Conservation (phyloP, 805 yeast species). For the Monosporozyma unispora region DNA sequence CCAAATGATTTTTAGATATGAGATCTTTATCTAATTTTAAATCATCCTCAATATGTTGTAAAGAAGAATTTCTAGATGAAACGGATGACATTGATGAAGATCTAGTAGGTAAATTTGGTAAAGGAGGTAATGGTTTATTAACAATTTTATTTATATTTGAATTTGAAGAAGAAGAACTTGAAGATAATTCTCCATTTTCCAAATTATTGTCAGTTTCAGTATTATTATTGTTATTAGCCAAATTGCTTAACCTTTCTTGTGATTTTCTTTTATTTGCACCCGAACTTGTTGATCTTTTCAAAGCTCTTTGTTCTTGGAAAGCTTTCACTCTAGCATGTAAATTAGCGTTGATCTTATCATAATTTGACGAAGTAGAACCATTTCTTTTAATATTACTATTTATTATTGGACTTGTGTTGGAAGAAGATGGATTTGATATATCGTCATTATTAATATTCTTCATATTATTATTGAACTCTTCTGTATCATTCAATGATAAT, state of each 20-base stretch:
- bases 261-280: slow-evolving; percentile 15
- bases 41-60: not conserved
- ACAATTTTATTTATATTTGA: slow-evolving; percentile 22
- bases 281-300: slow-evolving; percentile 31
- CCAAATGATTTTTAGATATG: not conserved
- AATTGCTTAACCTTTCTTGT: slow-evolving; percentile 1
- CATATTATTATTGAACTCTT: not conserved
- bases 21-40: not conserved
- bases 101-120: slow-evolving; percentile 20
- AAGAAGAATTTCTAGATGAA: not conserved
- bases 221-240: not conserved
- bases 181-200: not conserved
- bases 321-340: slow-evolving; percentile 82
- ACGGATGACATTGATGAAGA: slow-evolving; percentile 3
- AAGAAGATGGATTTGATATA: not conserved
- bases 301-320: slow-evolving; percentile 72
- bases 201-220: not conserved
- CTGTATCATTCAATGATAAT: slow-evolving; percentile 8
- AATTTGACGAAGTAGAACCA: slow-evolving; percentile 25
- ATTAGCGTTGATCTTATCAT: slow-evolving; percentile 50
- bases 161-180: not conserved
- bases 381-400: slow-evolving; percentile 9
- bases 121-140: slow-evolving; percentile 37
- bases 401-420: slow-evolving; percentile 1
- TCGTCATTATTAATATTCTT: not conserved